Percentiles rank a stretch among this genome's conserved stretches.
Conservation (phyloP, 2,329 filamentous ascomycete species). For the Dothiorella sarmentorum region DNA sequence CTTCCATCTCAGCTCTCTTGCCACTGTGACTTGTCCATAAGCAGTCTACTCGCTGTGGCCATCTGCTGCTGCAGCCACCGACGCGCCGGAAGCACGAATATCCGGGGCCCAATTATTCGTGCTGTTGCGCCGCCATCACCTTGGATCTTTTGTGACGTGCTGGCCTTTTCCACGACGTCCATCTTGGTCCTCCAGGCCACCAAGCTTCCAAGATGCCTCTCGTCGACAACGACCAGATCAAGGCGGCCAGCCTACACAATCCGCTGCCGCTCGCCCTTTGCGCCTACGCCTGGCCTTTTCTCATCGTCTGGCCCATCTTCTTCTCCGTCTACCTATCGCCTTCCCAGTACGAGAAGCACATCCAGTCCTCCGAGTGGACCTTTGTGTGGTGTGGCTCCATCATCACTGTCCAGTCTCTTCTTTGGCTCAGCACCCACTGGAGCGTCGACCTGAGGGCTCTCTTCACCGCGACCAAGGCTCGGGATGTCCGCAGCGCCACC, state of each 20-base stretch:
- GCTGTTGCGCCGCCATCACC: background rate
- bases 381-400: conserved; percentile 91
- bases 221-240: conserved; percentile 88
- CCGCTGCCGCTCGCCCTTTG: conserved; percentile 78
- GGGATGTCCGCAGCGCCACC: conserved; percentile 67
- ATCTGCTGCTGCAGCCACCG: background rate
- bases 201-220: conserved; percentile 53
- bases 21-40: too few species aligned
- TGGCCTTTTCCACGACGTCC: conserved; percentile 15
- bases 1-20: too few species aligned
- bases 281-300: conserved; percentile 89
- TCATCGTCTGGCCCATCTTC: conserved; percentile 88
- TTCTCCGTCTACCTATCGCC: conserved; percentile 79
- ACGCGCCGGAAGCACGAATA: conserved; percentile 11
- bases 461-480: conserved; percentile 74
- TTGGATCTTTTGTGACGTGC: conserved; percentile 1
- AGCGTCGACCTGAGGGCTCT: conserved; percentile 79
- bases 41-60: too few species aligned
- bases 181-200: conserved; percentile 10
- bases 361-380: conserved; percentile 94
- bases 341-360: conserved; percentile 84
- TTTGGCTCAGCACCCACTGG: conserved; percentile 98
- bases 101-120: too few species aligned
- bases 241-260: conserved; percentile 81
- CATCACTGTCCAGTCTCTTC: conserved; percentile 78